Evolutionary conservation across 1,139 yeast species (phyloP), one percentile per base, ranked within the genome.

Genomic region (Pichia sp.): DNA sequence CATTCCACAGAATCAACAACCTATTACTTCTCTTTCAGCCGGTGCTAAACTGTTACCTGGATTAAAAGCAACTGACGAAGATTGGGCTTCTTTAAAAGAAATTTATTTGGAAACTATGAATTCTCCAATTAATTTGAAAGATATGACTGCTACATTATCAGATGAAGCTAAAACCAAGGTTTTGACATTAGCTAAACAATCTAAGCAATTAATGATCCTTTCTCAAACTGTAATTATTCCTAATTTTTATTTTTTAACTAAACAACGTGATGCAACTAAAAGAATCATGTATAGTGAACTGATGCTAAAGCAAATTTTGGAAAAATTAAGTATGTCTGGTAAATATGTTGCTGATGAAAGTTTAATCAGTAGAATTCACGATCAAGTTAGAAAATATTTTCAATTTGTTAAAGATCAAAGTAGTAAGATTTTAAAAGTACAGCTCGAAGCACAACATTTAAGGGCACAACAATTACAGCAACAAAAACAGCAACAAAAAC

Each of bases 271-370:
- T 42, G 89, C 86, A 6, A 82, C 95, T 1, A 78, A 78, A 54
- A 74, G 85, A 49, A 72, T 87, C 48, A 70, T 87, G 46, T 91
- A 84, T 58, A 77, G 85, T 71, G 80, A 86, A 60, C 72, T 78
- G 48, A 81, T 86, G 82, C 77, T 86, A 33, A 80, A 78, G 54
- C 82, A 80, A 57, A 83, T 86, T 47, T 65, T 80, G 56, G 93
- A 85, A 40, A 77, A 75, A 50, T 62, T 82, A 59, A 72, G 76
- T 54, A 67, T 77, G 60, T 76, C 81, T 27, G 78, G 84, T 30
- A 61, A 74, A 43, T 80, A 74, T 61, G 68, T 81, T 60, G 80
- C 91, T 11, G 72, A 75, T 5, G 83, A 84, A 7, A 86, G 78
- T 42, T 69, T 85, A 37, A 66, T 85, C 38, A 85, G 78, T 39